phyloP scores from a whole-genome alignment of 1,139 yeast genomes.

The Trichomonascaceae sp. region DNA sequence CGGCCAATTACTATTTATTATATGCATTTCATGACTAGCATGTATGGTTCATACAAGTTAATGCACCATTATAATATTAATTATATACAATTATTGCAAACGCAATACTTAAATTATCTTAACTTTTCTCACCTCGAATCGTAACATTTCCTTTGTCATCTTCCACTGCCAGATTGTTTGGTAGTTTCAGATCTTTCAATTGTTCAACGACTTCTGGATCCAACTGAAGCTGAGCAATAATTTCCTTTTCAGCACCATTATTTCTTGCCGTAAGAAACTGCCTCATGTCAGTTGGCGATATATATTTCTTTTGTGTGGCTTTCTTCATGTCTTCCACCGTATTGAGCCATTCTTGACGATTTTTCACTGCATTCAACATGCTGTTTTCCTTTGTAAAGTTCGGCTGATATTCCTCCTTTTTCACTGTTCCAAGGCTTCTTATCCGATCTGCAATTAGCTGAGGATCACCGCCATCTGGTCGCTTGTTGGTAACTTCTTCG shows the following conservation, averaged over 20 bases:
- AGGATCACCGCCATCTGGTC: conserved; percentile 9
- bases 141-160: conserved; percentile 1
- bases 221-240: conserved; percentile 1
- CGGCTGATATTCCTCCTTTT: neutral
- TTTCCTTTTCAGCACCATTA: neutral
- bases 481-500: conserved; percentile 1
- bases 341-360: conserved; percentile 1
- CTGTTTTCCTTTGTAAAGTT: conserved; percentile 6
- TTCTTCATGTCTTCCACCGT: neutral
- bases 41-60: no score
- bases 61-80: no score
- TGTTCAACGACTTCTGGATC: neutral
- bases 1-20: neutral
- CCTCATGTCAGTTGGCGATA: conserved; percentile 1
- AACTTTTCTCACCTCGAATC: neutral
- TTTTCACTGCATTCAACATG: conserved; percentile 9
- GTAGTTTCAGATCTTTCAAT: neutral
- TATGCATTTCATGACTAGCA: no score
- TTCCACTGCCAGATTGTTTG: conserved; percentile 1
- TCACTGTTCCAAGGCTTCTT: conserved; percentile 5
- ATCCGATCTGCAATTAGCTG: conserved; percentile 6
- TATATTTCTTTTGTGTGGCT: neutral
- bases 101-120: neutral
- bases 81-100: neutral
- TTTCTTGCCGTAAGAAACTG: neutral